Evolutionary conservation across 1,284 basidiomycete genomes (phyloP), one percentile per base, ranked within the genome.

Genomic region (Apiotrichum brassicae): DNA sequence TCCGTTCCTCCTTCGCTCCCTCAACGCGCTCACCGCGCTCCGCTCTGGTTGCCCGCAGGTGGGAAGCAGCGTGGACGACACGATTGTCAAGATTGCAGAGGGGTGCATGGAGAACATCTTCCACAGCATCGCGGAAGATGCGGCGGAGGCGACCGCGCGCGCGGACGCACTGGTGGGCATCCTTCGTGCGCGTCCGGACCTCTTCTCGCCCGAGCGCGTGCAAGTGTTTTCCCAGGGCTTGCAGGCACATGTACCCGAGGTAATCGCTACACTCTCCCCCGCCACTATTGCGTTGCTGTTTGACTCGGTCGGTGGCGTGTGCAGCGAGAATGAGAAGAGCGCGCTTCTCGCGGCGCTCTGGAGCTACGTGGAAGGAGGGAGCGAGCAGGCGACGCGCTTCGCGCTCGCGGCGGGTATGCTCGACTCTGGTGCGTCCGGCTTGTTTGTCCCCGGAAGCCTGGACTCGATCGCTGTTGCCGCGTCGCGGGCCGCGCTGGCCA

Each of bases 401-500:
- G 58, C 58, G 6, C 42, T 63, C 13, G 46, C 51, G 4, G 43
- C 22, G 11, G 46, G 49, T 13, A 43, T 52, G 38, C 37, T 57
- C 18, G 47, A 28, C 13, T 32, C 46, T 1, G 34, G 37, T 2
- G 23, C 51, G 1, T 30, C 39, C 6, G 32, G 50, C 4, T 45
- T 70, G 2, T 25, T 65, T 5, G 34, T 37, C 14, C 42, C 53
- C 2, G 56, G 58, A 9, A 49, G 56, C 4, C 46, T 70, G 3
- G 67, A 70, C 40, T 11, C 32, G 5, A 50, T 67, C 33, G 62
- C 60, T 7, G 53, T 48, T 6, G 64, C 70, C 43, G 65, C 67
- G 0, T 50, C 60, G 6, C 59, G 65, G 8, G 20, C 56, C 3
- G 66, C 68, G 7, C 51, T 71, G 1, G 24, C 51, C 1, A 30